Base-by-base conservation (phyloP, 768 basidiomycete genomes). In the Rhizopogon vulgaris region DNA sequence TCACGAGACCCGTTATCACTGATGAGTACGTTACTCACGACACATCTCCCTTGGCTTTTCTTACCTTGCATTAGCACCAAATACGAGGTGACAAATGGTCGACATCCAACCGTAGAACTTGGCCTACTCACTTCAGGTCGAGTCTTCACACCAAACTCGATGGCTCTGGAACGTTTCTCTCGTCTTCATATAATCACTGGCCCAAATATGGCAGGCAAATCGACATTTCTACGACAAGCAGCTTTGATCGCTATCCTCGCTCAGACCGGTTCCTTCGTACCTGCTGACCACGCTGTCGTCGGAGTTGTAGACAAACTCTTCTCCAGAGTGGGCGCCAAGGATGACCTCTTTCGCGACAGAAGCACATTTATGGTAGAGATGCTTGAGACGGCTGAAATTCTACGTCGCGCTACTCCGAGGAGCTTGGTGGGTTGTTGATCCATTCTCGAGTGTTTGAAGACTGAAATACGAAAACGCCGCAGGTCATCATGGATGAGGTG, bases 401-500 rank as follows among this genome's bases (percentile, higher is more conserved):
- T 99, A 17, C 76, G 78, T 22, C 80, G 84, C 18, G 94, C 96
- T 3, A 96, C 94, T 7, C 69, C 80, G 2, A 79, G 74, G 51
- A 96, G 94, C 55, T 74, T 99, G 50, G 94, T 92, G 60, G 56
- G 83, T 70, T 11, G 24, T 36, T 15, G 5, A 0, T 54, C 30
- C 46, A 45, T 17, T 24, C 28, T 15, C 18, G 25, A 14, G 11
- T 45, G 34, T 24, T 14, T 36, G 18, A 30, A 32, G 8, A 36
- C 36, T 39, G 39, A 34, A 60, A 48, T 4, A 49, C 52, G 30
- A 60, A 49, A 4, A 49, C 52, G 30, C 25, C 40, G 22, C 59
- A 94, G 91, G 88, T 98, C n/a, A 94, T 99, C 56, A 94, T 99
- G 91, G 95, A 99, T 64, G 95, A 99, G 73, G 94, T 99, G n/a